Conservation (phyloP, 2,329 filamentous ascomycete genomes). For the Talaromyces funiculosus region DNA sequence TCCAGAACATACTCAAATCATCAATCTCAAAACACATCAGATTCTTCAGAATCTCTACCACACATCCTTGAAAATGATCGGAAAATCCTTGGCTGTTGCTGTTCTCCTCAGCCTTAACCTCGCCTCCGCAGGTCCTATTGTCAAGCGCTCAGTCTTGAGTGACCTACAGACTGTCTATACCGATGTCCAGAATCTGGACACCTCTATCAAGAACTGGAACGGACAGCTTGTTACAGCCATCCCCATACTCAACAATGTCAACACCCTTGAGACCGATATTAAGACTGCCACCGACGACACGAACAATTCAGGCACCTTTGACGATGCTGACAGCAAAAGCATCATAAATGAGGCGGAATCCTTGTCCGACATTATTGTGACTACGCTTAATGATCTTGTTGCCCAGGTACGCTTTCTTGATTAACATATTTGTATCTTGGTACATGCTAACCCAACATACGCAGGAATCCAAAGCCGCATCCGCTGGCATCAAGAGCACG, state of each 20-base stretch:
- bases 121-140: constrained; percentile 7
- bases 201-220: constrained; percentile 4
- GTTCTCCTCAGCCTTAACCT: constrained; percentile 7
- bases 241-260: constrained; percentile 6
- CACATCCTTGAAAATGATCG: not conserved
- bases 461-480: not conserved
- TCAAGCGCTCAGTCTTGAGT: constrained; percentile 10
- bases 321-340: constrained; percentile 5
- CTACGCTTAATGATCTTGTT: constrained; percentile 4
- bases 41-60: not conserved
- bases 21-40: not conserved
- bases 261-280: constrained; percentile 7
- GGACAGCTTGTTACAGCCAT: constrained; percentile 2
- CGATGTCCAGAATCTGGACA: not conserved
- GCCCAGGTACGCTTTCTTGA: constrained; percentile 2
- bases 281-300: constrained; percentile 12
- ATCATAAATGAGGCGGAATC: not conserved
- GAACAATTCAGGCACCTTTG: constrained; percentile 4
- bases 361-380: not conserved
- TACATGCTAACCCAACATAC: not conserved
- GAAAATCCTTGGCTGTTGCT: not conserved
- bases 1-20: not conserved
- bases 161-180: constrained; percentile 6
- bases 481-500: not conserved
- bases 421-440: not conserved